Conservation (phyloP, 495 filamentous ascomycete species). For the Acidomyces sp. region DNA sequence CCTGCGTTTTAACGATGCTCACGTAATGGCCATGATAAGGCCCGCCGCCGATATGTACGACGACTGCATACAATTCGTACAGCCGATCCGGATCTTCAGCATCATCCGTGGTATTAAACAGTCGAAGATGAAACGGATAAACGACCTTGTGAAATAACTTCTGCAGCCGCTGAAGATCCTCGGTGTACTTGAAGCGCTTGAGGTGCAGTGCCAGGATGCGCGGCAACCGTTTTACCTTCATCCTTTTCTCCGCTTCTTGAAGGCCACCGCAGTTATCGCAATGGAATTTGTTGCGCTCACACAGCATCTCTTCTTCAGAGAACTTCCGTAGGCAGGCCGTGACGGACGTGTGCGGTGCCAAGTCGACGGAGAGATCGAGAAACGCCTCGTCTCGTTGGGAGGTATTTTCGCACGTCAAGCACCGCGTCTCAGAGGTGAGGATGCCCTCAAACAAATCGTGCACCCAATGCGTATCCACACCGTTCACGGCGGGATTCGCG, state of each 20-base stretch:
- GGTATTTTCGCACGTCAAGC: constrained; percentile 87
- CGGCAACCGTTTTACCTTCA: constrained; percentile 95
- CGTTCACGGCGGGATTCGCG: constrained; percentile 7
- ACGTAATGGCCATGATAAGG: constrained; percentile 98
- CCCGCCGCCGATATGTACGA: constrained; percentile 97
- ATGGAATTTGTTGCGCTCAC: constrained; percentile 96
- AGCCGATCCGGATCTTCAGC: constrained; percentile 87
- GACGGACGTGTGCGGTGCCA: constrained; percentile 91
- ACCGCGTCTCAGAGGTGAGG: constrained; percentile 90
- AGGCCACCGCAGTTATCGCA: constrained; percentile 94
- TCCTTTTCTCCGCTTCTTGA: constrained; percentile 95
- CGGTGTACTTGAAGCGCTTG: constrained; percentile 96
- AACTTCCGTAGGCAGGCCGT: constrained; percentile 92
- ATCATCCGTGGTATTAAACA: constrained; percentile 98
- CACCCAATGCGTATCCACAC: constrained; percentile 55
- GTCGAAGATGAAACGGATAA: constrained; percentile 86
- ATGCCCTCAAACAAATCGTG: constrained; percentile 95
- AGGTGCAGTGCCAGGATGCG: constrained; percentile 84
- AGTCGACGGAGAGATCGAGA: constrained; percentile 86
- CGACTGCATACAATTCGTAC: constrained; percentile 94
- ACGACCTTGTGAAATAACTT: constrained; percentile 96
- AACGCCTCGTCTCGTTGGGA: constrained; percentile 94
- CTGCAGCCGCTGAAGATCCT: constrained; percentile 81
- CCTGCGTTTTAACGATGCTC: constrained; percentile 92
- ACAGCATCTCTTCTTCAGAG: constrained; percentile 96